Evolutionary conservation across 257 asterid species (phyloP).

Genomic region (Leptodermis oblonga): DNA sequence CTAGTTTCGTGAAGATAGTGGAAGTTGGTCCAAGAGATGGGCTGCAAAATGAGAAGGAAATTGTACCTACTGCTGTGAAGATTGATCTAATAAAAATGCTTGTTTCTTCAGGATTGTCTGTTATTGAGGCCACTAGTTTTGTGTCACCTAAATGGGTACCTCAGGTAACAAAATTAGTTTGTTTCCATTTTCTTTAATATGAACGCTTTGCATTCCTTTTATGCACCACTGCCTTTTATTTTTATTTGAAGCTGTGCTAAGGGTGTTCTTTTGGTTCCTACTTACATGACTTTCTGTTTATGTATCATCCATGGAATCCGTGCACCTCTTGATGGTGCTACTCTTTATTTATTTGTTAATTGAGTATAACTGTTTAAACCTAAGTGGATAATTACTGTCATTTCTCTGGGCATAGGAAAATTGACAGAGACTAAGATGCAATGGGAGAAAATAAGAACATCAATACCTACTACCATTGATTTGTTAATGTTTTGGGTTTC

Average conservation of each 20-base stretch:
- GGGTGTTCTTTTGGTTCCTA: neutral
- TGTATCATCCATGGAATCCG: neutral
- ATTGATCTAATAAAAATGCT: constrained; percentile 78
- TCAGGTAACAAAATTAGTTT: constrained; percentile 43
- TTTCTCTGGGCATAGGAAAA: neutral
- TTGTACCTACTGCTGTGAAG: constrained; percentile 75
- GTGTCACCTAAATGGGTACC: constrained; percentile 98
- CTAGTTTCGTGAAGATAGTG: constrained; percentile 70
- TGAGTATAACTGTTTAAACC: neutral
- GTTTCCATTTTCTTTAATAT: neutral
- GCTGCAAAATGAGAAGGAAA: constrained; percentile 80
- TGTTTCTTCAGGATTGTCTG: constrained; percentile 71
- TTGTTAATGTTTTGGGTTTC: neutral
- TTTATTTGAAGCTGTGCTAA: neutral
- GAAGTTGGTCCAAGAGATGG: constrained; percentile 98
- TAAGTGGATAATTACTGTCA: neutral
- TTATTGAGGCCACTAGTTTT: constrained; percentile 88
- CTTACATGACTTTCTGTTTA: neutral
- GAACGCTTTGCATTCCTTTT: neutral
- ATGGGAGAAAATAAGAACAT: neutral
- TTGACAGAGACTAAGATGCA: neutral
- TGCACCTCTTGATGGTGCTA: neutral
- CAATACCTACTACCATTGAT: neutral
- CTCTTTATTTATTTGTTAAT: neutral
- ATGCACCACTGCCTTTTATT: neutral